These are phyloP conservation scores for Pilatotrama ljubarskyi DNA, from an alignment of 768 basidiomycete species.

Conservation along the genomic window DNA sequence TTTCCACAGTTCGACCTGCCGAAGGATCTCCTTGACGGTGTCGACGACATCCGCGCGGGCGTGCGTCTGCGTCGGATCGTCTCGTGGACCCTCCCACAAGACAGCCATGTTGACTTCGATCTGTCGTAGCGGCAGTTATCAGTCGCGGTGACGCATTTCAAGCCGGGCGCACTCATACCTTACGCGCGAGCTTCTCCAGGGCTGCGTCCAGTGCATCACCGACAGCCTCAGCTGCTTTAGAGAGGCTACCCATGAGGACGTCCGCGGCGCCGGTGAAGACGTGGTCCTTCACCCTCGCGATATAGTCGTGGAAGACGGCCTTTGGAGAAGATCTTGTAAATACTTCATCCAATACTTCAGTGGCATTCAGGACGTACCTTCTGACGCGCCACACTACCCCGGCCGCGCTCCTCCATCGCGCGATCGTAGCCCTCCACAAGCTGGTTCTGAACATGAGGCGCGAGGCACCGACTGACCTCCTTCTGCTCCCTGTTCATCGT, in stretches of 20 bases:
- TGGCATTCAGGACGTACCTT: conserved; percentile 47
- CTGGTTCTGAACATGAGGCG: conserved; percentile 55
- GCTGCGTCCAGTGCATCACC: conserved; percentile 48
- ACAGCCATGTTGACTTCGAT: conserved; percentile 57
- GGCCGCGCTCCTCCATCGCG: conserved; percentile 56
- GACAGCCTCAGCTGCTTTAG: conserved; percentile 48
- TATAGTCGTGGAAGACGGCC: conserved; percentile 49
- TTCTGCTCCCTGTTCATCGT: conserved; percentile 57
- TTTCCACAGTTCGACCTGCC: conserved; percentile 47
- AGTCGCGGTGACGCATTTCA: too few relatives aligned
- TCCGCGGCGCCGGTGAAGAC: conserved; percentile 57
- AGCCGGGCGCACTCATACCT: conserved; percentile 37
- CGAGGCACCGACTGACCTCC: conserved; percentile 56
- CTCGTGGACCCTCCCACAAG: conserved; percentile 56
- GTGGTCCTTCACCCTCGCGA: conserved; percentile 45
- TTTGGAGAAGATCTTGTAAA: conserved; percentile 24
- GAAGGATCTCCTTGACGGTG: conserved; percentile 38
- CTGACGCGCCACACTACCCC: conserved; percentile 59
- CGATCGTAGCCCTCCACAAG: conserved; percentile 51
- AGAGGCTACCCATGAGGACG: conserved; percentile 47
- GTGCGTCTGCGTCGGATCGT: conserved; percentile 47
- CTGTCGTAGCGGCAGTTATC: too few relatives aligned
- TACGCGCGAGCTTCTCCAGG: conserved; percentile 53
- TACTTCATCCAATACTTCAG: too few relatives aligned
- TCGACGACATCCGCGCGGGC: conserved; percentile 43